Percentiles rank a stretch among this genome's conserved stretches.
phyloP scores from a whole-genome alignment of 2,329 filamentous ascomycete genomes.

The Atkinsonella texensis region DNA sequence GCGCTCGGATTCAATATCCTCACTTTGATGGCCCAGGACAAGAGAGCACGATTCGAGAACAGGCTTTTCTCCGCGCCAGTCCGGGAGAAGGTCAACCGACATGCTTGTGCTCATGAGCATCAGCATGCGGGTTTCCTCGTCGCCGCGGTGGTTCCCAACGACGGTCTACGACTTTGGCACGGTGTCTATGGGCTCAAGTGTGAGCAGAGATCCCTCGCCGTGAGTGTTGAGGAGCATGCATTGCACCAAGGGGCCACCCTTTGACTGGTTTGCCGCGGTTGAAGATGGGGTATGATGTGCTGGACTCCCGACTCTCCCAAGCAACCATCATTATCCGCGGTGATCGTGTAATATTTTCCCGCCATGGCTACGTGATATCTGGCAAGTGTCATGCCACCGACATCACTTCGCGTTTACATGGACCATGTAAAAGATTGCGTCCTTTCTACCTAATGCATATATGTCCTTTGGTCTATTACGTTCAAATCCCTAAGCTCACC shows the following conservation, averaged over 20 bases:
- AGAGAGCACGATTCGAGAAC: slow-evolving; percentile 25
- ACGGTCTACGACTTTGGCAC: slow-evolving; percentile 20
- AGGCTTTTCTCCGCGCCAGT: slow-evolving; percentile 31
- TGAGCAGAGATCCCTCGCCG: background rate
- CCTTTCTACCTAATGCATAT: no score
- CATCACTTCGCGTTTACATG: no score
- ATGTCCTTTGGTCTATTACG: no score
- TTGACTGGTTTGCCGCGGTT: background rate
- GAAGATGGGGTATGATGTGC: background rate
- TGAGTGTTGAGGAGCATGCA: background rate
- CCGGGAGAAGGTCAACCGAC: slow-evolving; percentile 25
- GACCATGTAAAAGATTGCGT: no score
- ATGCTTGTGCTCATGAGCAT: slow-evolving; percentile 25
- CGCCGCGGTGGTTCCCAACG: slow-evolving; percentile 23
- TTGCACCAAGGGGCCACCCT: background rate
- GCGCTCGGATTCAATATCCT: slow-evolving; percentile 30
- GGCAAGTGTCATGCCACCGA: no score
- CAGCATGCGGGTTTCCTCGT: slow-evolving; percentile 30
- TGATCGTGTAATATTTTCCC: no score
- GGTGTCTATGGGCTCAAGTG: background rate
- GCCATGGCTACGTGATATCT: no score
- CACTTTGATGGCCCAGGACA: slow-evolving; percentile 37
- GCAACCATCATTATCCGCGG: no score
- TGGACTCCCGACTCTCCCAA: background rate
- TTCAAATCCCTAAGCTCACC: no score